Percentiles rank a stretch among this genome's conserved stretches.
Conservation (phyloP, 345 rosid genomes). For the Barbarea vulgaris region DNA sequence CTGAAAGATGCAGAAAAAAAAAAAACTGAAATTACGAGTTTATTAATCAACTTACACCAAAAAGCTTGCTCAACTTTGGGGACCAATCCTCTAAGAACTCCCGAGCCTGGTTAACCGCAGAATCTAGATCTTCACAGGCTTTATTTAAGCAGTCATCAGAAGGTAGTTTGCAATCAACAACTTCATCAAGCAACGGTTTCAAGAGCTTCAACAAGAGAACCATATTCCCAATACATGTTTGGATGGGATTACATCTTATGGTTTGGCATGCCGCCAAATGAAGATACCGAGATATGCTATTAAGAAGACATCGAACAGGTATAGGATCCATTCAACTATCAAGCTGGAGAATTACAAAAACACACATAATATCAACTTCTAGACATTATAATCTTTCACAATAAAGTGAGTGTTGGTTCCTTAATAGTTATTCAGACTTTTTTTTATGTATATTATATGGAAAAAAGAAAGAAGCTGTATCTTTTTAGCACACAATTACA, state of each 20-base stretch:
- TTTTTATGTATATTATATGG: neutral
- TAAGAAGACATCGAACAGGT: conserved; percentile 65
- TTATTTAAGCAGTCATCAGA: conserved; percentile 55
- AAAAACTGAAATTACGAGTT: conserved; percentile 3
- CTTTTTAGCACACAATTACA: conserved; percentile 18
- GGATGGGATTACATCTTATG: conserved; percentile 54
- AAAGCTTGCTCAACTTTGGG: conserved; percentile 74
- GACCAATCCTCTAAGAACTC: conserved; percentile 84
- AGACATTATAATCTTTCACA: neutral
- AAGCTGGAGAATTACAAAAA: conserved; percentile 4
- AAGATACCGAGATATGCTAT: conserved; percentile 83
- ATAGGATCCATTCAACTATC: conserved; percentile 59
- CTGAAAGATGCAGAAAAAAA: neutral
- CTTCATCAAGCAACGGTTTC: conserved; percentile 78
- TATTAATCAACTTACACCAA: conserved; percentile 55
- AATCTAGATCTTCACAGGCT: conserved; percentile 76
- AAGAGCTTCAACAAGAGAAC: conserved; percentile 64
- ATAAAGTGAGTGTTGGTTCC: neutral
- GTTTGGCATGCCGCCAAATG: conserved; percentile 85
- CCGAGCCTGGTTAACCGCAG: conserved; percentile 68
- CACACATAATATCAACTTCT: conserved; percentile 12
- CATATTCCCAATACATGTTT: conserved; percentile 58
- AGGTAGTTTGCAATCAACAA: conserved; percentile 59
- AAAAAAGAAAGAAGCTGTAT: neutral
- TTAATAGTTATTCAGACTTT: neutral